Conservation (phyloP, 2,329 filamentous ascomycete genomes). For the Stagonosporopsis cucurbitacearum region DNA sequence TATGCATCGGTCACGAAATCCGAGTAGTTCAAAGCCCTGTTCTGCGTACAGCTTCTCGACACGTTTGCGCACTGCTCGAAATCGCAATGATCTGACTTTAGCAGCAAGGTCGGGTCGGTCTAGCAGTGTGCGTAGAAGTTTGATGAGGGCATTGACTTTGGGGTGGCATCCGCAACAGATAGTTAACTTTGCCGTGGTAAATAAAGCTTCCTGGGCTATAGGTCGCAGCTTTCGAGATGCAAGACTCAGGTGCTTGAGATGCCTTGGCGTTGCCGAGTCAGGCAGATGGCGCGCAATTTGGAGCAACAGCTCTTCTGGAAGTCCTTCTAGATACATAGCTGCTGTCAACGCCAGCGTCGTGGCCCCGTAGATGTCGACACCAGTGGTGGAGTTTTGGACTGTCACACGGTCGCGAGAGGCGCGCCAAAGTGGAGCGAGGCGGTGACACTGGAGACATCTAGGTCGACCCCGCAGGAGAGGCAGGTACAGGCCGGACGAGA, state of each 20-base stretch:
- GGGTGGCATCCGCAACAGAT: constrained; percentile 25
- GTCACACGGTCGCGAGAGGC: not conserved
- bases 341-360: not conserved
- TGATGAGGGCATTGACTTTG: constrained; percentile 25
- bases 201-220: constrained; percentile 27
- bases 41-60: constrained; percentile 21
- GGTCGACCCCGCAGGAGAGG: not conserved
- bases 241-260: constrained; percentile 26
- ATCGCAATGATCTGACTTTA: constrained; percentile 27
- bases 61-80: constrained; percentile 26
- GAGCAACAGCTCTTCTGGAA: constrained; percentile 33
- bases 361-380: too few species aligned
- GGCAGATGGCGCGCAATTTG: constrained; percentile 24
- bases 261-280: constrained; percentile 15
- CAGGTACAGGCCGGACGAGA: not conserved
- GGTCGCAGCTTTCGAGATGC: constrained; percentile 26
- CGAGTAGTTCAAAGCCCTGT: constrained; percentile 21
- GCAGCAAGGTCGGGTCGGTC: constrained; percentile 28
- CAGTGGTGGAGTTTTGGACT: not conserved
- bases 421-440: not conserved
- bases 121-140: constrained; percentile 31
- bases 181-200: constrained; percentile 23
- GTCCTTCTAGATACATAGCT: constrained; percentile 8
- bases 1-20: constrained; percentile 21
- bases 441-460: not conserved